These are phyloP conservation scores for Talaromyces sp. DNA, from an alignment of 2,329 filamentous ascomycete species.

Conservation along the genomic window DNA sequence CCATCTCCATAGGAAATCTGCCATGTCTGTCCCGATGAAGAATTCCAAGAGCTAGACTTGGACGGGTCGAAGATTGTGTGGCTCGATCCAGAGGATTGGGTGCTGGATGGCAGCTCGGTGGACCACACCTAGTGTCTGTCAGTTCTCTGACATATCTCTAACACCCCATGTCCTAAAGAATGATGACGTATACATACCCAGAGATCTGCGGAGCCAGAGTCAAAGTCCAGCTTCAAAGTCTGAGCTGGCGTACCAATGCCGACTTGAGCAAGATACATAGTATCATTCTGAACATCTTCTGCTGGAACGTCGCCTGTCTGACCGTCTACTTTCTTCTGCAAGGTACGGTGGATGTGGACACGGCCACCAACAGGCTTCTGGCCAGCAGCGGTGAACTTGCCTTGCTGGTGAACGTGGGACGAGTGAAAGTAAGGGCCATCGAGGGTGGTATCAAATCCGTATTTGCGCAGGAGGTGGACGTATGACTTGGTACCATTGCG, in stretches of 20 bases:
- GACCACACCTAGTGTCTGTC: slow-evolving; percentile 51
- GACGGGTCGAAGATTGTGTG: slow-evolving; percentile 59
- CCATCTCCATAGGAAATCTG: slow-evolving; percentile 66
- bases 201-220: slow-evolving; percentile 67
- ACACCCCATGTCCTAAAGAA: neutral
- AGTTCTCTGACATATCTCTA: neutral
- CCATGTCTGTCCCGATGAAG: slow-evolving; percentile 53
- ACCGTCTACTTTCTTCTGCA: slow-evolving; percentile 50
- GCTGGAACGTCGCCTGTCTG: slow-evolving; percentile 50
- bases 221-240: slow-evolving; percentile 62
- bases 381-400: slow-evolving; percentile 41
- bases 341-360: slow-evolving; percentile 44
- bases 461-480: slow-evolving; percentile 59
- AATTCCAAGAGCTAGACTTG: slow-evolving; percentile 60
- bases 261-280: slow-evolving; percentile 62
- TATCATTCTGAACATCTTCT: slow-evolving; percentile 65
- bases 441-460: slow-evolving; percentile 60
- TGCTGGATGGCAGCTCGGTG: slow-evolving; percentile 45
- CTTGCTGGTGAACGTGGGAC: slow-evolving; percentile 48
- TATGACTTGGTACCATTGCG: slow-evolving; percentile 62
- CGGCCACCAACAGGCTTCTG: slow-evolving; percentile 49
- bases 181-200: slow-evolving; percentile 52
- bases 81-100: slow-evolving; percentile 30
- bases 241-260: slow-evolving; percentile 64
- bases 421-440: slow-evolving; percentile 59